These are phyloP conservation scores for Neurospora sp. DNA, from an alignment of 495 filamentous ascomycete species.

Conservation along the genomic window DNA sequence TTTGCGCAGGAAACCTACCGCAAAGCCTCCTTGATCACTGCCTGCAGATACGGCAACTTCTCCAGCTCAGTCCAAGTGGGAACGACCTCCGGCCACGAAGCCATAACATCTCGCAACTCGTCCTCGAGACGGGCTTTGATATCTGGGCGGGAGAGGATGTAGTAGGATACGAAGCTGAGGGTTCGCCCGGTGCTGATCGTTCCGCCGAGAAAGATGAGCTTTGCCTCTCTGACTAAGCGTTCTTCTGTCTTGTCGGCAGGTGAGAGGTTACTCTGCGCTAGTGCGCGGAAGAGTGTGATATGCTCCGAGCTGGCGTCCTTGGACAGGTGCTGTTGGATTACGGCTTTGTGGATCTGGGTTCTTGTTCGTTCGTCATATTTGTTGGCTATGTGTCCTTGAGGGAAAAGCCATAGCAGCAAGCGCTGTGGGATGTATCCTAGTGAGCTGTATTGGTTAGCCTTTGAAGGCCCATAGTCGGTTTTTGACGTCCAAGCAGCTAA, in stretches of 20 bases:
- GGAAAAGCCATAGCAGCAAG: constrained; percentile 11
- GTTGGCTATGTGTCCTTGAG: constrained; percentile 5
- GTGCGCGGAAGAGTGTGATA: constrained; percentile 15
- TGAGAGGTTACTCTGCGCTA: constrained; percentile 21
- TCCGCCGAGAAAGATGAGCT: constrained; percentile 17
- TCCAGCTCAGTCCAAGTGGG: constrained; percentile 24
- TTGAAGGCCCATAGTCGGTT: not conserved
- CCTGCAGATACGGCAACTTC: constrained; percentile 21
- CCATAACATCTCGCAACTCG: constrained; percentile 16
- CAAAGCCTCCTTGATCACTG: constrained; percentile 28
- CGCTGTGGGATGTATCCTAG: not conserved
- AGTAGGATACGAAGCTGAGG: constrained; percentile 16
- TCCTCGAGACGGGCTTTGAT: constrained; percentile 6
- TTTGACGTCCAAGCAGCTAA: not conserved
- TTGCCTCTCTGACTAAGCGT: constrained; percentile 19
- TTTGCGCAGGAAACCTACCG: constrained; percentile 3
- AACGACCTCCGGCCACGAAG: constrained; percentile 6
- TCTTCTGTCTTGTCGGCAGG: constrained; percentile 17
- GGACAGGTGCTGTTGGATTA: not conserved
- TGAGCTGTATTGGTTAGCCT: not conserved
- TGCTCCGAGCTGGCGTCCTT: not conserved
- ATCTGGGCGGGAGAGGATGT: constrained; percentile 15
- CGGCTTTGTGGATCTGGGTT: constrained; percentile 2
- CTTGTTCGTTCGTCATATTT: constrained; percentile 1
- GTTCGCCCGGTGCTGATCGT: constrained; percentile 21